A percentile compares a stretch with the other conserved stretches of the same genome.
Conservation (phyloP, 2,329 filamentous ascomycete genomes). For the Coniochaeta sp. region DNA sequence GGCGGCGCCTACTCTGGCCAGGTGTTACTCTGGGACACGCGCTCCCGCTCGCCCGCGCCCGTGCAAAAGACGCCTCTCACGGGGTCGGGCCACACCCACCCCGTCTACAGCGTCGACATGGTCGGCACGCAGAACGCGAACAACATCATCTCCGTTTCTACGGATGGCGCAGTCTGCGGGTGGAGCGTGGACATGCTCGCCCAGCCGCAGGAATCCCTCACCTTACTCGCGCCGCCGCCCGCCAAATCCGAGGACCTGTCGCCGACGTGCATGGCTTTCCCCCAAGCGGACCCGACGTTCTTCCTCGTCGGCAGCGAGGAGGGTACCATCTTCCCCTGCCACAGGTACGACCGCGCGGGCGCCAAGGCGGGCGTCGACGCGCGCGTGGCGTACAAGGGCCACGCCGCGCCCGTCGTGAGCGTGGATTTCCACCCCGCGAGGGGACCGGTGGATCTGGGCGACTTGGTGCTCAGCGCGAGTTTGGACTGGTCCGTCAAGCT, state of each 20-base stretch:
- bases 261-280: constrained; percentile 91
- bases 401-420: constrained; percentile 91
- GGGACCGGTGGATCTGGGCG: constrained; percentile 88
- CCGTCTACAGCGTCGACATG: constrained; percentile 90
- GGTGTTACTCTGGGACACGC: constrained; percentile 93
- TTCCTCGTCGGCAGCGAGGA: constrained; percentile 97
- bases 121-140: constrained; percentile 98
- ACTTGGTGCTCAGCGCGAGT: constrained; percentile 84
- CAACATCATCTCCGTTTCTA: constrained; percentile 96
- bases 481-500: constrained; percentile 97
- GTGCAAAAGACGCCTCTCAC: constrained; percentile 96
- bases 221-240: constrained; percentile 77
- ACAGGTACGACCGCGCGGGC: constrained; percentile 93
- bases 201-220: constrained; percentile 89
- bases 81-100: constrained; percentile 90
- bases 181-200: constrained; percentile 98
- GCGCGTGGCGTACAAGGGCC: constrained; percentile 80
- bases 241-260: constrained; percentile 91
- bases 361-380: constrained; percentile 94
- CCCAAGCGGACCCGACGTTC: constrained; percentile 90
- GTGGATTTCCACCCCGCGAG: constrained; percentile 91
- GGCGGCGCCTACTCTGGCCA: constrained; percentile 96
- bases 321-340: constrained; percentile 91
- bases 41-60: constrained; percentile 70
- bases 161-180: constrained; percentile 91